A percentile compares a stretch with the other conserved stretches of the same genome.
Evolutionary conservation across 805 yeast species (phyloP).

Genomic region (Sugiyamaella floridensis): DNA sequence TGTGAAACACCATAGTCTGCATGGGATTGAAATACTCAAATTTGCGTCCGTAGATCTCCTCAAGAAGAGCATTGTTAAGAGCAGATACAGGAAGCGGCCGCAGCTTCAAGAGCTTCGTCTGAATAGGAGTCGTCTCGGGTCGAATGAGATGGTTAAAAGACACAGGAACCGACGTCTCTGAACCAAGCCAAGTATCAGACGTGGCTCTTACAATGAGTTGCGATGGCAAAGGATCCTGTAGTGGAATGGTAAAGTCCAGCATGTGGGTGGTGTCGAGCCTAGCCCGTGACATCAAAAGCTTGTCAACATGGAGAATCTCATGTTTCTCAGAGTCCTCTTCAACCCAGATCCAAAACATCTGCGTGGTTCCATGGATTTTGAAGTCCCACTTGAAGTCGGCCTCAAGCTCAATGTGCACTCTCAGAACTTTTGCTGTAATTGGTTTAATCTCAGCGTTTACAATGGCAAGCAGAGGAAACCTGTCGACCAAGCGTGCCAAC

Average conservation of each 20-base stretch:
- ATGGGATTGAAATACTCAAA: constrained; percentile 93
- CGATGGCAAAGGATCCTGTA: constrained; percentile 75
- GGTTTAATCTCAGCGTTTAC: constrained; percentile 76
- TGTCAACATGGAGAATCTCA: constrained; percentile 73
- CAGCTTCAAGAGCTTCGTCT: constrained; percentile 69
- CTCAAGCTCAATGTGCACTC: constrained; percentile 61
- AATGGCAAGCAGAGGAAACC: constrained; percentile 70
- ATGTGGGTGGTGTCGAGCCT: constrained; percentile 53
- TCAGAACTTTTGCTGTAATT: constrained; percentile 75
- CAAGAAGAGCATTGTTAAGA: constrained; percentile 58
- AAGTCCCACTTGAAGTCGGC: constrained; percentile 87
- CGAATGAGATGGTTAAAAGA: constrained; percentile 86
- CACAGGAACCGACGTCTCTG: constrained; percentile 66
- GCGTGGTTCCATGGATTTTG: constrained; percentile 71
- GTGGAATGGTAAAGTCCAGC: constrained; percentile 88
- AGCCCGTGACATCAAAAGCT: constrained; percentile 57
- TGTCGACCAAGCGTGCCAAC: constrained; percentile 51
- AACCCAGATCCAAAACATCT: constrained; percentile 86
- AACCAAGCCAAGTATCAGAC: constrained; percentile 86
- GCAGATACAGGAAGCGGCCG: constrained; percentile 86
- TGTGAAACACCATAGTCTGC: constrained; percentile 96
- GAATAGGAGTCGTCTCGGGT: constrained; percentile 80
- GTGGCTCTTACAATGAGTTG: constrained; percentile 74
- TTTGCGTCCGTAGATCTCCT: constrained; percentile 55
- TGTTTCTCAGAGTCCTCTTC: constrained; percentile 80